Evolutionary conservation across 2,329 filamentous ascomycete species (phyloP).

Genomic region (Tolypocladium endophyticum): DNA sequence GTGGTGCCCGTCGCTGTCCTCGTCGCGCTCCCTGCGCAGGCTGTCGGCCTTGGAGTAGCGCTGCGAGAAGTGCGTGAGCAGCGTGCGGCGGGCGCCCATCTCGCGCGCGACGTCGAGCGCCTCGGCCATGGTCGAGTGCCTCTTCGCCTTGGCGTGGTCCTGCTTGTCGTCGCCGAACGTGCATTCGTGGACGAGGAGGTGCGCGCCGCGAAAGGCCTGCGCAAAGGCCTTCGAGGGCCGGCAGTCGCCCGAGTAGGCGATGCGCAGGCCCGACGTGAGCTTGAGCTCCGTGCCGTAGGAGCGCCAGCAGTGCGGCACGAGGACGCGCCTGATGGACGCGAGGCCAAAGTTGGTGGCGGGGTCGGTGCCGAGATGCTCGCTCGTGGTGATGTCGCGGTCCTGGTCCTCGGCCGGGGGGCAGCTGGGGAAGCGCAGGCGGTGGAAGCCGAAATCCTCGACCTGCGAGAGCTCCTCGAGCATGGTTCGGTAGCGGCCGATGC

Average conservation of each 20-base stretch:
- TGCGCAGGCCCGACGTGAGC: slow-evolving; percentile 69
- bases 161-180: slow-evolving; percentile 84
- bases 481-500: slow-evolving; percentile 58
- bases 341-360: slow-evolving; percentile 48
- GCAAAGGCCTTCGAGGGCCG: slow-evolving; percentile 65
- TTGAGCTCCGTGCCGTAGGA: slow-evolving; percentile 69
- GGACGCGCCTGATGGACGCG: slow-evolving; percentile 52
- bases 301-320: slow-evolving; percentile 69
- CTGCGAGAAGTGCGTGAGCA: slow-evolving; percentile 93
- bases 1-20: slow-evolving; percentile 21
- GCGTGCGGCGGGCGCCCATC: slow-evolving; percentile 71
- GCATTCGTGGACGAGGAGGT: slow-evolving; percentile 86
- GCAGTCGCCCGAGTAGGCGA: slow-evolving; percentile 92
- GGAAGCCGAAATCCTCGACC: slow-evolving; percentile 67
- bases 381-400: slow-evolving; percentile 20
- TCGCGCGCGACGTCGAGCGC: slow-evolving; percentile 64
- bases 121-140: slow-evolving; percentile 80
- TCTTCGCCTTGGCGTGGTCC: slow-evolving; percentile 75
- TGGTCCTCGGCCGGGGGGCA: slow-evolving; percentile 10
- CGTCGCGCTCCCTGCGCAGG: slow-evolving; percentile 14
- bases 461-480: slow-evolving; percentile 73
- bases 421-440: slow-evolving; percentile 29
- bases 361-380: slow-evolving; percentile 28
- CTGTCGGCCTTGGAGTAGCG: slow-evolving; percentile 62
- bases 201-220: slow-evolving; percentile 59